phyloP scores from a whole-genome alignment of 495 filamentous ascomycete species.

The Aspergillus diversus region DNA sequence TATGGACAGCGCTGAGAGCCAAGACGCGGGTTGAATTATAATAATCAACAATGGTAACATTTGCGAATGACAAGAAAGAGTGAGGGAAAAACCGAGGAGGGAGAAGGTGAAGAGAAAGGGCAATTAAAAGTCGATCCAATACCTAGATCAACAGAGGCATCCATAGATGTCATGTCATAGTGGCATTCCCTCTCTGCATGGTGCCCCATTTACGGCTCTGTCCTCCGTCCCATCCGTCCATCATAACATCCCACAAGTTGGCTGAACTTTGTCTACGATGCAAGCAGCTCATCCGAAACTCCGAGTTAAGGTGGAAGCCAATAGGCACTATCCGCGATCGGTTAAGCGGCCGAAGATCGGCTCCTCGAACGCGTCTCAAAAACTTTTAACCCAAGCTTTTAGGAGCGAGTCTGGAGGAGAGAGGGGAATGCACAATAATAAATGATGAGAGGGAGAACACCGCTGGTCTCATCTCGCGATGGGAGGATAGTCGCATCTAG shows the following conservation, averaged over 20 bases:
- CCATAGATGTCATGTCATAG: neutral
- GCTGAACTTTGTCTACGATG: slow-evolving; percentile 7
- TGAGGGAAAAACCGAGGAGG: neutral
- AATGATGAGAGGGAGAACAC: neutral
- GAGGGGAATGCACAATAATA: neutral
- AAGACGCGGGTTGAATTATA: neutral
- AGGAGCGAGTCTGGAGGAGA: neutral
- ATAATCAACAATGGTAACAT: neutral
- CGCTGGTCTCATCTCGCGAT: neutral
- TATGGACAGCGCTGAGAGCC: neutral
- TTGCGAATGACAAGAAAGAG: neutral
- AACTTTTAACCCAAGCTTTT: slow-evolving; percentile 6
- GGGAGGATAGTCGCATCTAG: neutral
- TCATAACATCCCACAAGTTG: neutral
- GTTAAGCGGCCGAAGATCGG: slow-evolving; percentile 21
- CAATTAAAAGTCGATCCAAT: neutral
- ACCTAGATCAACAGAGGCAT: neutral
- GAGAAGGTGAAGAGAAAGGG: neutral
- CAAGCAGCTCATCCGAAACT: slow-evolving; percentile 4
- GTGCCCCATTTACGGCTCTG: neutral
- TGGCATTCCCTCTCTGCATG: neutral
- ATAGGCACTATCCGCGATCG: slow-evolving; percentile 7
- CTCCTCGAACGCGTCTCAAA: slow-evolving; percentile 24
- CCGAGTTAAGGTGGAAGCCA: no score
- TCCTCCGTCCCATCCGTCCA: neutral